Evolutionary conservation across 352 stramenopile genomes (phyloP), one percentile per base, ranked within the genome.

Genomic region (Pythium aristosporum): DNA sequence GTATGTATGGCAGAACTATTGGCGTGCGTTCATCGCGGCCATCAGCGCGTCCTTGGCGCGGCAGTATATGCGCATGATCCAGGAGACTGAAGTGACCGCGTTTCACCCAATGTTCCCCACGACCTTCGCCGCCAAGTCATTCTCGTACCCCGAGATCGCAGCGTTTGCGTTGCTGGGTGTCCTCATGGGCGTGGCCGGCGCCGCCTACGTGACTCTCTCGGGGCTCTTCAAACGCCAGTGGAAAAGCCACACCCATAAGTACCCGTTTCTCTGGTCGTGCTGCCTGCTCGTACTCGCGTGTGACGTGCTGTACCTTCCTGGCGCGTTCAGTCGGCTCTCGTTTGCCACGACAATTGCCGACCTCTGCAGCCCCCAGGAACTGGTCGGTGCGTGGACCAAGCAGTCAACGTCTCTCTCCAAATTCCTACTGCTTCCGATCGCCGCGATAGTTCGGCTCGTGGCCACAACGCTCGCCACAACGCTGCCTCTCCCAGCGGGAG

Each of bases 21-120:
- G 80, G 77, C 70, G 75, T 16, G 76, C 75, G 7, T 91, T 92
- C 55, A 69, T 89, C 6, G 75, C 77, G 1, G 75, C 82, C 10
- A 72, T 88, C 39, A 88, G 79, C 21, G 80, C 73, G 0, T 78
- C 83, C 0, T 58, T 92, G 9, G 65, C 76, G 1, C 71, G 80
- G 1, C 69, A 90, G 28, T 46, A 81, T 28, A 67, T 78, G 3
- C 61, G 68, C 41, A 67, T 82, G 53, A 49, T 80, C n/a, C 68
- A 73, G 9, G 71, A 85, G 34, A 68, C 71, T 6, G 69, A 75
- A 60, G 65, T 83, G 13, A 68, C 61, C 4, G 66, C 79, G 9
- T 80, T 78, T 55, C 67, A 74, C 12, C 71, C 77, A 2, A 79
- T 89, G 73, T 86, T 76, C 49, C 69, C 75, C 5, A 89, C 82